phyloP scores from a whole-genome alignment of 768 basidiomycete genomes.

The Mycena amicta region DNA sequence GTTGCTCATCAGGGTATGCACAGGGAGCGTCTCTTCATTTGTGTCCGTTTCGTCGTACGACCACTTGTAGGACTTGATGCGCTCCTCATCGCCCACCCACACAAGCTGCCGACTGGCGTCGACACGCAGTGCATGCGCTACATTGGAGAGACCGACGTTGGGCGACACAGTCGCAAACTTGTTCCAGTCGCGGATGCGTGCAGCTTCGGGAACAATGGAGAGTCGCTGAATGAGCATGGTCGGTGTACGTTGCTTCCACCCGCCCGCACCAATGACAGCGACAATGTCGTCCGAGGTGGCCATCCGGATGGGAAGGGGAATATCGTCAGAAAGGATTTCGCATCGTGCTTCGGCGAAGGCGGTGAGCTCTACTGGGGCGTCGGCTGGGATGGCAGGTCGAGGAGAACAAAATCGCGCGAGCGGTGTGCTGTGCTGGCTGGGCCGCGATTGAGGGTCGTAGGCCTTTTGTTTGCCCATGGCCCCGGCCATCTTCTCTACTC shows the following conservation, averaged over 20 bases:
- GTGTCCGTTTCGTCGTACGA: background rate
- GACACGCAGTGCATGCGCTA: background rate
- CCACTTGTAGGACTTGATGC: slow-evolving; percentile 22
- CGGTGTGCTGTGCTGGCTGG: background rate
- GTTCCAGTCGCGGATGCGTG: background rate
- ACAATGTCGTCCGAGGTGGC: background rate
- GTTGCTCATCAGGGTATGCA: slow-evolving; percentile 28
- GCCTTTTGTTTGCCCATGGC: no score
- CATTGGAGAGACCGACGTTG: slow-evolving; percentile 8
- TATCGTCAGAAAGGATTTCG: slow-evolving; percentile 6
- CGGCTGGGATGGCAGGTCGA: background rate
- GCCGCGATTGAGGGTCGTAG: background rate
- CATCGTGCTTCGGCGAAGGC: slow-evolving; percentile 13
- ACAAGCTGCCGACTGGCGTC: slow-evolving; percentile 14
- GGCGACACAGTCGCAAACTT: background rate
- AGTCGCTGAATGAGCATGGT: background rate
- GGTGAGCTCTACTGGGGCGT: background rate
- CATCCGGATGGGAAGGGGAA: background rate
- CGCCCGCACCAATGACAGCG: background rate
- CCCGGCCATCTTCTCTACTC: no score
- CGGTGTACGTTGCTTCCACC: slow-evolving; percentile 8
- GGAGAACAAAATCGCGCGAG: background rate
- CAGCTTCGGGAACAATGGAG: background rate
- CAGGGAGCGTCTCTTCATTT: slow-evolving; percentile 2
- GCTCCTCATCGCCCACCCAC: slow-evolving; percentile 13